Evolutionary conservation across 768 basidiomycete species (phyloP), one percentile per base, ranked within the genome.

Genomic region (Lactifluus pinguis): DNA sequence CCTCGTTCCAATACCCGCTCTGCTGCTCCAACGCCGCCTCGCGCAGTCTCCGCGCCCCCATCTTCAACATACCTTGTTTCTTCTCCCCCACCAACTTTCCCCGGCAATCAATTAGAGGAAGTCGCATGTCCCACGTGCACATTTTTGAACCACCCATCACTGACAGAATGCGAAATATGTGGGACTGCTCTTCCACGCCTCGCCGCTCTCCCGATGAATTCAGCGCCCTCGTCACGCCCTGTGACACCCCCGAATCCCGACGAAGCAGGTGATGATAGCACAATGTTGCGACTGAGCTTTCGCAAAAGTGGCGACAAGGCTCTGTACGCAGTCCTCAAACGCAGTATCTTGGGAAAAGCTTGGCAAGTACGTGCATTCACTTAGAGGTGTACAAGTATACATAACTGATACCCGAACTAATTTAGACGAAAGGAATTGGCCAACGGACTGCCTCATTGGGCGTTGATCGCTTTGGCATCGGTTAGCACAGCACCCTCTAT

Each of bases 111-210:
- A 2, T 54, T 67, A 13, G 72, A 72, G 2, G 70, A 79, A 38
- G 76, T 88, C 48, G 73, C 87, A 14, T 99, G 95, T 71, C 80
- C 85, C 1, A 85, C 84, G 1, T 99, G 97, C 70, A 98, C 95
- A 1, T 99, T 95, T 70, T 76, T 95, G 13, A 99, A 99, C 72
- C 85, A 89, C 62, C 83, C 83, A 0, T 85, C 82, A 1, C 76
- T 94, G 57, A 72, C 72, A 0, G 70, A 74, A 8, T 98, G 95
- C 74, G 95, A 98, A 72, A 87, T 98, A 3, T 98, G 95, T 69
- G 79, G 78, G 6, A 86, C 92, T 4, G 75, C 82, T 0, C 75
- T 98, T 10, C 84, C 83, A 32, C 67, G 60, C 17, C 51, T 61
- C 4, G 48, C 64, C 4, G 45, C 64, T 19, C 58, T 53, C 56